Evolutionary conservation across 2,329 filamentous ascomycete genomes (phyloP).

Genomic region (Hymenoscyphus albidus): DNA sequence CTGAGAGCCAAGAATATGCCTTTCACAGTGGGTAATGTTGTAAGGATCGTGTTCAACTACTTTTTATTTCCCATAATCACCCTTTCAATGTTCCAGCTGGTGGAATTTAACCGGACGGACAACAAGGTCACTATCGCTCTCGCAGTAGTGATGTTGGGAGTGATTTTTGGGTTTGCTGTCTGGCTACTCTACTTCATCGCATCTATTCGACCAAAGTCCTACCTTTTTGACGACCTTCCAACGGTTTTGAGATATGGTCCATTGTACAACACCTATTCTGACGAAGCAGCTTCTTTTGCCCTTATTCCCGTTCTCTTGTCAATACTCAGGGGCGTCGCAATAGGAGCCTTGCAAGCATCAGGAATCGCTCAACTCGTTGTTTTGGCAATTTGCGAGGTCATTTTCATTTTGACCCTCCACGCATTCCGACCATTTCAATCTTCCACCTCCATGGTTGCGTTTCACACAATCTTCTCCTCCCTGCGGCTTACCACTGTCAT

Average conservation of each 20-base stretch:
- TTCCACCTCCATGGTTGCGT: constrained; percentile 95
- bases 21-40: constrained; percentile 73
- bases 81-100: constrained; percentile 86
- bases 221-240: constrained; percentile 88
- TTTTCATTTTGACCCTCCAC: constrained; percentile 80
- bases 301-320: constrained; percentile 82
- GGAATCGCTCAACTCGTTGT: constrained; percentile 91
- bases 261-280: constrained; percentile 95
- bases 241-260: constrained; percentile 88
- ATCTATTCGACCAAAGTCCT: constrained; percentile 74
- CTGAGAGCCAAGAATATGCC: constrained; percentile 87
- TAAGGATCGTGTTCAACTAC: constrained; percentile 89
- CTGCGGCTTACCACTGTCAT: constrained; percentile 73
- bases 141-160: constrained; percentile 69
- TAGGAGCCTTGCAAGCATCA: constrained; percentile 88
- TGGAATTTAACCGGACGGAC: constrained; percentile 66
- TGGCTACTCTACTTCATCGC: constrained; percentile 83
- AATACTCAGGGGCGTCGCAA: constrained; percentile 80
- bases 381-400: constrained; percentile 89
- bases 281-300: constrained; percentile 86
- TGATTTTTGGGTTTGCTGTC: constrained; percentile 67
- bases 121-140: constrained; percentile 64
- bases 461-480: constrained; percentile 79
- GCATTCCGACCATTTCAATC: constrained; percentile 87
- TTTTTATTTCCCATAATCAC: constrained; percentile 84